Evolutionary conservation across 2,329 filamentous ascomycete genomes (phyloP).

Genomic region (Cryoendolithus antarcticus): DNA sequence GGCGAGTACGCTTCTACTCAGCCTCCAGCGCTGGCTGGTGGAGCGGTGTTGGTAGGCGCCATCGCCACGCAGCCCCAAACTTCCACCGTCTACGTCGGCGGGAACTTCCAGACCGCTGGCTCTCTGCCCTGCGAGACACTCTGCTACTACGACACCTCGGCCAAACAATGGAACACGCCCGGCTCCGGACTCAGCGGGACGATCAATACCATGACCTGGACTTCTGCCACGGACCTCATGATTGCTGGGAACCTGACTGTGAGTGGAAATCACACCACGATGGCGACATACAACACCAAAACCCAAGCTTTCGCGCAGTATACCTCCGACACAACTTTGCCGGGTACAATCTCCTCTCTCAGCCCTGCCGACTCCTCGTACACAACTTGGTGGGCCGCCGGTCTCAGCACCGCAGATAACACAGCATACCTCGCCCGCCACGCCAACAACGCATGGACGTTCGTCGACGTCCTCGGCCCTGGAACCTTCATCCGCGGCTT

Average conservation of each 20-base stretch:
- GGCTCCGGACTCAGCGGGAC: constrained; percentile 59
- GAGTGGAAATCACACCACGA: constrained; percentile 50
- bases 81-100: constrained; percentile 71
- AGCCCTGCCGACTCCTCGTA: constrained; percentile 60
- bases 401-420: constrained; percentile 46
- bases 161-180: constrained; percentile 67
- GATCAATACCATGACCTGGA: constrained; percentile 65
- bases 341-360: constrained; percentile 68
- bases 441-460: constrained; percentile 54
- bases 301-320: constrained; percentile 54
- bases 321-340: constrained; percentile 51
- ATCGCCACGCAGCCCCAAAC: constrained; percentile 61
- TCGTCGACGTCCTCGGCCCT: constrained; percentile 51
- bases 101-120: constrained; percentile 72
- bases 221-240: constrained; percentile 56
- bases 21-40: constrained; percentile 61
- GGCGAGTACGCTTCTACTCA: constrained; percentile 53
- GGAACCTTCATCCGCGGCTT: constrained; percentile 63
- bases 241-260: constrained; percentile 66
- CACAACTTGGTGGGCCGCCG: constrained; percentile 70
- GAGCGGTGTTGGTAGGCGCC: constrained; percentile 58
- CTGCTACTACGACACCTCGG: constrained; percentile 62
- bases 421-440: constrained; percentile 73
- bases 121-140: constrained; percentile 70
- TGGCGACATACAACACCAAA: constrained; percentile 63